Evolutionary conservation across 495 filamentous ascomycete species (phyloP).

Genomic region (Hypomontagnella submonticulosa): DNA sequence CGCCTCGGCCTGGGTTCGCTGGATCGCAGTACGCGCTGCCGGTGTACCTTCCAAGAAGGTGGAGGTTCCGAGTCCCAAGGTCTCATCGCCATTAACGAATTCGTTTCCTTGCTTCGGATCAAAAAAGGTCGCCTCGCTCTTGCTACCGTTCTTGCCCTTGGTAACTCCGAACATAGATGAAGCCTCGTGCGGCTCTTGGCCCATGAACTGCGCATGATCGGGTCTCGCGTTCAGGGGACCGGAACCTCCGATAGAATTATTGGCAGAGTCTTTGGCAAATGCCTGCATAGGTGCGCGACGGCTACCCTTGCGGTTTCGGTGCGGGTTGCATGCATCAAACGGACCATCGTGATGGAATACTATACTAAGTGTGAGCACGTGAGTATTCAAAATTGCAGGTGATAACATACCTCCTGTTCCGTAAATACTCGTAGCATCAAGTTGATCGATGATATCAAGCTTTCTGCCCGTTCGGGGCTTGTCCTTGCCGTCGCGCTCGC

Average conservation of each 20-base stretch:
- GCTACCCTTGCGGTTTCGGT: constrained; percentile 87
- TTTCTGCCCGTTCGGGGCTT: constrained; percentile 68
- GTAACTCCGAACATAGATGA: constrained; percentile 75
- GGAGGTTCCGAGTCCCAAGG: constrained; percentile 86
- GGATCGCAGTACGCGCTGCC: constrained; percentile 83
- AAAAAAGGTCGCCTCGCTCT: constrained; percentile 59
- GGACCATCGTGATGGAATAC: constrained; percentile 99
- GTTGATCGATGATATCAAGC: constrained; percentile 94
- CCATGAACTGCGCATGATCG: constrained; percentile 85
- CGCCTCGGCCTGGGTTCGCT: constrained; percentile 78
- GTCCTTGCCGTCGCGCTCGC: constrained; percentile 70
- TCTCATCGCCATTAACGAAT: constrained; percentile 84
- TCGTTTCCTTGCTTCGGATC: constrained; percentile 66
- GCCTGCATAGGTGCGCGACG: constrained; percentile 94
- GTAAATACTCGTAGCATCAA: constrained; percentile 97
- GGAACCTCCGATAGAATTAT: constrained; percentile 90
- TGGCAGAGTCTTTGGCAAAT: constrained; percentile 89
- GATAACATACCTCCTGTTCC: constrained; percentile 84
- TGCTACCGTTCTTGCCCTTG: constrained; percentile 34
- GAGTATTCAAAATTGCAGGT: background rate
- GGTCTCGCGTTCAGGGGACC: constrained; percentile 86
- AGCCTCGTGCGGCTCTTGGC: constrained; percentile 79
- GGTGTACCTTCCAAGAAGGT: constrained; percentile 97
- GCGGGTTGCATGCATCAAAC: constrained; percentile 96
- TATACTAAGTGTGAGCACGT: constrained; percentile 50